phyloP scores from a whole-genome alignment of 116 monocot species.

The Iris pallida region DNA sequence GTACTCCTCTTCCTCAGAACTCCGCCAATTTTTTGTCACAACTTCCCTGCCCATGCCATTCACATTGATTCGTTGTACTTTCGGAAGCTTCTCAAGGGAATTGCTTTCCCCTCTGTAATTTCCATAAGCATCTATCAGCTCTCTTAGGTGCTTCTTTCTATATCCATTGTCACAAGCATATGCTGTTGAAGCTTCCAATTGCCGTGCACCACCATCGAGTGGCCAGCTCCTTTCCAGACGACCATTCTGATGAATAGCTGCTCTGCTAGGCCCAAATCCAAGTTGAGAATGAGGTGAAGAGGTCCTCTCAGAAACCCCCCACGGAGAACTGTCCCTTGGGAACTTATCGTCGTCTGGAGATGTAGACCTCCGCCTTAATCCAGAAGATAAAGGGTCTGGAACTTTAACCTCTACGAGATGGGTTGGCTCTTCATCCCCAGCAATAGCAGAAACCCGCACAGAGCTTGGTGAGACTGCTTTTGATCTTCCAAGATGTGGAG shows the following conservation, averaged over 20 bases:
- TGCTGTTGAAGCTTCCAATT: conserved; percentile 7
- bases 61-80: conserved; percentile 36
- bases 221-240: conserved; percentile 26
- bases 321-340: conserved; percentile 17
- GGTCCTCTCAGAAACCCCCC: conserved; percentile 21
- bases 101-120: conserved; percentile 41
- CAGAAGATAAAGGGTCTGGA: conserved; percentile 24
- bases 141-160: conserved; percentile 40
- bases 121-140: conserved; percentile 78
- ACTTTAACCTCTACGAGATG: background rate
- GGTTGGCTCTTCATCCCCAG: background rate
- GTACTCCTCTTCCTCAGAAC: conserved; percentile 86
- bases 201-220: conserved; percentile 16
- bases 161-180: conserved; percentile 28
- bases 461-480: conserved; percentile 10
- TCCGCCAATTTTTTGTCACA: conserved; percentile 49
- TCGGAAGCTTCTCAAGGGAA: conserved; percentile 37
- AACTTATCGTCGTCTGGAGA: conserved; percentile 7
- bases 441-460: background rate
- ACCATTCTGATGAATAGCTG: conserved; percentile 25
- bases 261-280: conserved; percentile 27
- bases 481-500: conserved; percentile 12
- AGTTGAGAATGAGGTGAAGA: conserved; percentile 24
- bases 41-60: conserved; percentile 31
- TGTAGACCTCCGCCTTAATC: conserved; percentile 27